Conservation (phyloP, 495 filamentous ascomycete genomes). For the Penicillium salamii region DNA sequence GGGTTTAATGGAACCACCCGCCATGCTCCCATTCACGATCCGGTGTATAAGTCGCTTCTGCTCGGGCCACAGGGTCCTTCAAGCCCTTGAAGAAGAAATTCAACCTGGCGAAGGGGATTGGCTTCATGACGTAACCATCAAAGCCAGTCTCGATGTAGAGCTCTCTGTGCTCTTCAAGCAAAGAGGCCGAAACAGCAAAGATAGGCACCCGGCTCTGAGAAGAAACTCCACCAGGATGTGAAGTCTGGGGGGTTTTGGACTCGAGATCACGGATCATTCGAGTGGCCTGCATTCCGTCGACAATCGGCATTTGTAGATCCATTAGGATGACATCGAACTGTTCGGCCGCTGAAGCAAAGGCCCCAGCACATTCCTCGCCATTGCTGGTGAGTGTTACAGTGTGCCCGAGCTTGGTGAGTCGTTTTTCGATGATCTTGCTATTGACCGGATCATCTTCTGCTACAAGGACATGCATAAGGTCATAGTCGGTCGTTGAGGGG, state of each 20-base stretch:
- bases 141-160: constrained; percentile 80
- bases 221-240: constrained; percentile 54
- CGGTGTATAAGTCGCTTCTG: constrained; percentile 51
- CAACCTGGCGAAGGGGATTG: constrained; percentile 66
- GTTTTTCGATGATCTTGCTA: constrained; percentile 79
- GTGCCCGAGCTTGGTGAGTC: constrained; percentile 78
- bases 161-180: constrained; percentile 66
- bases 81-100: constrained; percentile 58
- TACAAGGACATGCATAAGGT: constrained; percentile 62
- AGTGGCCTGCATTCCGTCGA: constrained; percentile 80
- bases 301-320: constrained; percentile 95
- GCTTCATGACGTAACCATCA: constrained; percentile 88
- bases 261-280: constrained; percentile 79
- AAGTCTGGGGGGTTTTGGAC: constrained; percentile 42
- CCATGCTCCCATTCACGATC: constrained; percentile 65
- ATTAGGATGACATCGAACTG: constrained; percentile 86
- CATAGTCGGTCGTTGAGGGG: constrained; percentile 15
- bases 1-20: constrained; percentile 56
- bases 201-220: constrained; percentile 59
- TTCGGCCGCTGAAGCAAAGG: constrained; percentile 57
- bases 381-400: constrained; percentile 71
- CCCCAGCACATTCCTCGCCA: constrained; percentile 78
- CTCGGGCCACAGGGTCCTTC: constrained; percentile 42
- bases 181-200: constrained; percentile 86
- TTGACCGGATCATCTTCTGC: constrained; percentile 96